Conservation (phyloP, 2,329 filamentous ascomycete species). For the Beauveria scarabaeidicola region DNA sequence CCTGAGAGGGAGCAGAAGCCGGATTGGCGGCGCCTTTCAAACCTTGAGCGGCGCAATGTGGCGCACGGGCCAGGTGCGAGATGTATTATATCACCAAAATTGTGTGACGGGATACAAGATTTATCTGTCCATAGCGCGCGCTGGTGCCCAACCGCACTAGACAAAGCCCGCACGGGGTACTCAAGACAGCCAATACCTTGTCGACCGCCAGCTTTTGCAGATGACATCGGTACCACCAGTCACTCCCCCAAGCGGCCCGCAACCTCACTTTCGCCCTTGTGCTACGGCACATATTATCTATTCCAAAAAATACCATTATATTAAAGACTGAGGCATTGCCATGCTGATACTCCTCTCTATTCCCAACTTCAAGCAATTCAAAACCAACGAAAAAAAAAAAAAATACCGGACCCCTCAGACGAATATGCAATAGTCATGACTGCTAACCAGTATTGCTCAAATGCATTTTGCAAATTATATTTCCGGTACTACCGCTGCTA, state of each 20-base stretch:
- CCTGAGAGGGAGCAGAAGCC: not conserved
- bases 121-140: not conserved
- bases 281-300: not conserved
- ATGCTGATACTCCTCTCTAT: not conserved
- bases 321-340: conserved; percentile 2
- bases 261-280: not conserved
- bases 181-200: not conserved
- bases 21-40: not conserved
- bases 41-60: not conserved
- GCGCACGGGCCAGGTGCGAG: not conserved
- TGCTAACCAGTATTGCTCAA: conserved; percentile 6
- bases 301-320: not conserved
- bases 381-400: not conserved
- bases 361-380: not conserved
- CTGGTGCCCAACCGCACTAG: not conserved
- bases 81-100: not conserved
- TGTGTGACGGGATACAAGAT: not conserved
- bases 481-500: not conserved
- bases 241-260: not conserved
- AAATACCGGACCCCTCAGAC: not conserved
- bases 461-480: conserved; percentile 10
- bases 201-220: not conserved
- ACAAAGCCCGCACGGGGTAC: not conserved
- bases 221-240: not conserved
- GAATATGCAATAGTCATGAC: conserved; percentile 1